These are phyloP conservation scores for Mayamaea pseudoterrestris DNA, from an alignment of 108 stramenopile genomes.

Conservation along the genomic window DNA sequence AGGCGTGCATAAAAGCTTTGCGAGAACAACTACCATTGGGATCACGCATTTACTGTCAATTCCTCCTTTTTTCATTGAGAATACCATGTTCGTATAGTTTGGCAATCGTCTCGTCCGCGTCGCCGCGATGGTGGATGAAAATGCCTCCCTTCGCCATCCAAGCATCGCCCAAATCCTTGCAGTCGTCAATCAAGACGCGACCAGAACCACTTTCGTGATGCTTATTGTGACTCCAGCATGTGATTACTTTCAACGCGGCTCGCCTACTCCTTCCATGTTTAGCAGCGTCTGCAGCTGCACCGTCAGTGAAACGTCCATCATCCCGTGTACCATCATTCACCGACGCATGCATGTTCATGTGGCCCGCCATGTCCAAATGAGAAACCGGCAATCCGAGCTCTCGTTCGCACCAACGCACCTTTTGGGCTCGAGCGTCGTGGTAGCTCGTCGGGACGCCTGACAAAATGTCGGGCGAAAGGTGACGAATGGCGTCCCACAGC, in stretches of 20 bases:
- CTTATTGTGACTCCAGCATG: conserved; percentile 75
- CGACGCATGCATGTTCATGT: neutral
- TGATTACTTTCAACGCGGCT: conserved; percentile 23
- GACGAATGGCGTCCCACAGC: conserved; percentile 45
- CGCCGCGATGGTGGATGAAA: conserved; percentile 47
- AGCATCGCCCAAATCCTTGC: conserved; percentile 21
- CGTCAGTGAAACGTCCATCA: too few species aligned
- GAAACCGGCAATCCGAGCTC: conserved; percentile 30
- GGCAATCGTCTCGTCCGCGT: neutral
- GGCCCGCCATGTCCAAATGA: conserved; percentile 60
- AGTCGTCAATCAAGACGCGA: conserved; percentile 65
- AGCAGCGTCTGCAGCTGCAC: too few species aligned
- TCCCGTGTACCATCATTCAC: neutral
- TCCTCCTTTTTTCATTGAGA: neutral
- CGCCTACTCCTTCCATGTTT: neutral
- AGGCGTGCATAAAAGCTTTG: neutral
- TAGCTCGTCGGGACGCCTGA: conserved; percentile 46
- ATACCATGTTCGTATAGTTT: neutral
- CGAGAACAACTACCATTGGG: neutral
- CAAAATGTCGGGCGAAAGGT: conserved; percentile 37
- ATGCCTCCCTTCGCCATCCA: conserved; percentile 67
- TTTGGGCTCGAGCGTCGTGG: conserved; percentile 28
- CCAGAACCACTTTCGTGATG: conserved; percentile 43
- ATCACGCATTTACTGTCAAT: neutral
- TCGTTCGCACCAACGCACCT: conserved; percentile 56